Evolutionary conservation across 768 basidiomycete genomes (phyloP).

Genomic region (Lanmaoa rubissima): DNA sequence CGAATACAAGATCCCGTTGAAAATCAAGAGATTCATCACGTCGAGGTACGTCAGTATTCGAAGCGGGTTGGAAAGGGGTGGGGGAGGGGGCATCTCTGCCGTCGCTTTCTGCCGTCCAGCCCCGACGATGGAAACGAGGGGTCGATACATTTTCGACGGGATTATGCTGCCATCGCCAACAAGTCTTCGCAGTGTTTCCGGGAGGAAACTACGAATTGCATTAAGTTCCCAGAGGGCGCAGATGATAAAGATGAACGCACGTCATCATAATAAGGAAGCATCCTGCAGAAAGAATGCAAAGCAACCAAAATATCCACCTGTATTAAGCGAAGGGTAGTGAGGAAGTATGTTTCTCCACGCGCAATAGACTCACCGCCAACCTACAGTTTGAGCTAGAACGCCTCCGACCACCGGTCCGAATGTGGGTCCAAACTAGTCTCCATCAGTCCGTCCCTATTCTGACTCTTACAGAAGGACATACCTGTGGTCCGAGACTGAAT

Average conservation of each 20-base stretch:
- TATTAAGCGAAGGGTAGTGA: background rate
- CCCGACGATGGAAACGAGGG: conserved; percentile 27
- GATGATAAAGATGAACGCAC: conserved; percentile 1
- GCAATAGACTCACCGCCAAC: conserved; percentile 54
- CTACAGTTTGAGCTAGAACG: conserved; percentile 50
- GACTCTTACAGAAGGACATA: conserved; percentile 18
- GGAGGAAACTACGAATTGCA: conserved; percentile 19
- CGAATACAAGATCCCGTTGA: conserved; percentile 52
- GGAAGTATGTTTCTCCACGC: background rate
- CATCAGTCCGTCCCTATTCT: background rate
- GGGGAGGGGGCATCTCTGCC: conserved; percentile 2
- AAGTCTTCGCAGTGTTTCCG: conserved; percentile 20
- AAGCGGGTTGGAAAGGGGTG: conserved; percentile 38
- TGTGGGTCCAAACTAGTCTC: conserved; percentile 52
- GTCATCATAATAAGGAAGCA: conserved; percentile 13
- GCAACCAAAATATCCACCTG: conserved; percentile 25
- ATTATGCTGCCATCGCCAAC: conserved; percentile 32
- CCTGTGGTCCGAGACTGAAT: conserved; percentile 65
- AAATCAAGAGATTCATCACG: conserved; percentile 41
- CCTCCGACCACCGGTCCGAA: conserved; percentile 52
- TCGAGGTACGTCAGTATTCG: conserved; percentile 38
- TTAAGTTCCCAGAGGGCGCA: background rate
- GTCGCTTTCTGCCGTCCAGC: conserved; percentile 15
- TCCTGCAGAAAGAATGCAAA: conserved; percentile 16
- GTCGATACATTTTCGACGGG: conserved; percentile 26